A percentile compares a stretch with the other conserved stretches of the same genome.
These are phyloP conservation scores for Rhododendron henanense DNA, from an alignment of 148 eudicot species.

Conservation along the genomic window DNA sequence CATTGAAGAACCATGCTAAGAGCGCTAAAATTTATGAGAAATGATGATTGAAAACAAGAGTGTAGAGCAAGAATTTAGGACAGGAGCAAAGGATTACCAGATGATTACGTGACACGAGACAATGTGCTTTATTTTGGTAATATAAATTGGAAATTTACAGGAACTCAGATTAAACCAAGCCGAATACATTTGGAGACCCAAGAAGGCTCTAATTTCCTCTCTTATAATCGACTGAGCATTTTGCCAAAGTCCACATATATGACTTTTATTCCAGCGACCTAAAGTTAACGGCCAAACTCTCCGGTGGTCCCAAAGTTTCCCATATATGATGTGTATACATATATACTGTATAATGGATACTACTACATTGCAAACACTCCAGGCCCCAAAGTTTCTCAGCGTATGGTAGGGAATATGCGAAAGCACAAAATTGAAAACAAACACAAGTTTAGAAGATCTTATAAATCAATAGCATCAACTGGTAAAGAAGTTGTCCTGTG, in stretches of 20 bases:
- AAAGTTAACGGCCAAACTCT: no score
- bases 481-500: conserved; percentile 63
- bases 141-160: conserved; percentile 21
- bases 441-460: not conserved
- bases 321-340: not conserved
- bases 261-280: not conserved
- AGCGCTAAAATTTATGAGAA: not conserved
- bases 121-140: conserved; percentile 7
- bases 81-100: no score
- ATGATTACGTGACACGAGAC: not conserved
- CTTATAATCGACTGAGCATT: not conserved
- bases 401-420: not conserved
- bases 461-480: conserved; percentile 61
- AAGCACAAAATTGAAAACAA: not conserved
- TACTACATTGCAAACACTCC: not conserved
- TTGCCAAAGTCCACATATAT: not conserved
- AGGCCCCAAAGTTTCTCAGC: not conserved
- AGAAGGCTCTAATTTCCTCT: conserved; percentile 5
- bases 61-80: not conserved
- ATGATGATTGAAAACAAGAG: not conserved
- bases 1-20: not conserved
- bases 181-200: conserved; percentile 6
- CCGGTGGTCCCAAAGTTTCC: not conserved
- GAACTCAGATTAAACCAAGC: conserved; percentile 11
- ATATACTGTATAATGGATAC: not conserved